phyloP scores from a whole-genome alignment of 2,329 filamentous ascomycete species.

The Alternaria gaisen region DNA sequence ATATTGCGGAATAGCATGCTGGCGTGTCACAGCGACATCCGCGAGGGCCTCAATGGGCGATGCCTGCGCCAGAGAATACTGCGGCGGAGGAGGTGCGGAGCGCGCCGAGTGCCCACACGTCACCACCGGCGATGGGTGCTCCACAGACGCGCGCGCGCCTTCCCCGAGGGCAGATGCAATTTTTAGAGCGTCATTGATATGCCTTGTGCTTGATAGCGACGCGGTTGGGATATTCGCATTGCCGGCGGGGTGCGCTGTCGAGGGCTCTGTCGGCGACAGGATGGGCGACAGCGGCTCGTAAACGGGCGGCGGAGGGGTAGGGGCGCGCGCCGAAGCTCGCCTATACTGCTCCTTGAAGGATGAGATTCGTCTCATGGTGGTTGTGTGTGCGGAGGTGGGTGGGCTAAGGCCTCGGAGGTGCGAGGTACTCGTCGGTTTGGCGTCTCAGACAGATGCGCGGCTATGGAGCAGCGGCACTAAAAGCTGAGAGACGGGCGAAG shows the following conservation, averaged over 20 bases:
- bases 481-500: conserved; percentile 28
- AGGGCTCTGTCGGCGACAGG: conserved; percentile 31
- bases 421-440: conserved; percentile 28
- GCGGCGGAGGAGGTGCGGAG: conserved; percentile 36
- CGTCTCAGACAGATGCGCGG: conserved; percentile 34
- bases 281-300: conserved; percentile 50
- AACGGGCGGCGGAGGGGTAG: conserved; percentile 44
- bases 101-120: conserved; percentile 27
- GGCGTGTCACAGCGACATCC: conserved; percentile 50
- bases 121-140: conserved; percentile 20
- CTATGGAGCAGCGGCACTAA: conserved; percentile 38
- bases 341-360: conserved; percentile 48
- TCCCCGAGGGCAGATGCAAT: conserved; percentile 1
- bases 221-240: conserved; percentile 20
- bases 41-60: conserved; percentile 57
- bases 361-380: conserved; percentile 40
- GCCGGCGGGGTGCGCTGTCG: conserved; percentile 35
- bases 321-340: conserved; percentile 40
- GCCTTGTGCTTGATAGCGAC: conserved; percentile 15
- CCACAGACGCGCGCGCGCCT: conserved; percentile 19
- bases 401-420: conserved; percentile 33
- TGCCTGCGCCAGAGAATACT: conserved; percentile 36
- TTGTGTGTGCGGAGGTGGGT: conserved; percentile 28
- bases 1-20: conserved; percentile 50
- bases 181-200: conserved; percentile 20